Evolutionary conservation across 805 yeast species (phyloP).

Genomic region (Saccharomyces eubayanus): DNA sequence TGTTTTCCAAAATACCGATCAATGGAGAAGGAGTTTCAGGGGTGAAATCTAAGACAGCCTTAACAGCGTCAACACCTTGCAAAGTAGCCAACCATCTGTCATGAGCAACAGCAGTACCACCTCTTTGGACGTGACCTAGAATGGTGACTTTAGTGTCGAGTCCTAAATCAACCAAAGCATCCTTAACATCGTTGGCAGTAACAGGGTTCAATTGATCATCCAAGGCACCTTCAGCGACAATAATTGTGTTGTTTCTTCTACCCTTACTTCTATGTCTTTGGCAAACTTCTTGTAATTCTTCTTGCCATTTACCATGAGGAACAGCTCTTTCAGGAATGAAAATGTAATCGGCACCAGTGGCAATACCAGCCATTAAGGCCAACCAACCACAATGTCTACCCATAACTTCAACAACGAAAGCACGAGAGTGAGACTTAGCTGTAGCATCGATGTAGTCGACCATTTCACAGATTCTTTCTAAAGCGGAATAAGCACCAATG

Average conservation of each 20-base stretch:
- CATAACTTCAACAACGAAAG: constrained; percentile 97
- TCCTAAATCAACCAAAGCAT: constrained; percentile 74
- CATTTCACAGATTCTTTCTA: constrained; percentile 86
- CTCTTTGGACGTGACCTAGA: constrained; percentile 96
- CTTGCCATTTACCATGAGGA: constrained; percentile 62
- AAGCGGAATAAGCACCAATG: constrained; percentile 90
- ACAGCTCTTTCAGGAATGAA: constrained; percentile 95
- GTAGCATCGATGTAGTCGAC: constrained; percentile 97
- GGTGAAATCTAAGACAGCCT: constrained; percentile 79
- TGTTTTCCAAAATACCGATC: constrained; percentile 84
- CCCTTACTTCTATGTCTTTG: constrained; percentile 76
- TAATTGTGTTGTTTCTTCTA: constrained; percentile 88
- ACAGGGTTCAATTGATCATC: constrained; percentile 75
- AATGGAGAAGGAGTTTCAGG: constrained; percentile 92
- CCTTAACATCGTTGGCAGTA: constrained; percentile 69
- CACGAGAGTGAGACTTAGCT: constrained; percentile 93
- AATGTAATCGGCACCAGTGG: constrained; percentile 91
- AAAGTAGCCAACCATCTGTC: constrained; percentile 87
- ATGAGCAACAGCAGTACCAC: constrained; percentile 95
- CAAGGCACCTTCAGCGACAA: constrained; percentile 97
- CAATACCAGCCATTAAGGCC: constrained; percentile 93
- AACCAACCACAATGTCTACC: constrained; percentile 99
- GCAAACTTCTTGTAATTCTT: constrained; percentile 68
- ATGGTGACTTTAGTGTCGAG: constrained; percentile 93
- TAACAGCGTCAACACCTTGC: constrained; percentile 96